Evolutionary conservation across 306 rosid species (phyloP), one percentile per base, ranked within the genome.

Genomic region (Carpinus fangiana): DNA sequence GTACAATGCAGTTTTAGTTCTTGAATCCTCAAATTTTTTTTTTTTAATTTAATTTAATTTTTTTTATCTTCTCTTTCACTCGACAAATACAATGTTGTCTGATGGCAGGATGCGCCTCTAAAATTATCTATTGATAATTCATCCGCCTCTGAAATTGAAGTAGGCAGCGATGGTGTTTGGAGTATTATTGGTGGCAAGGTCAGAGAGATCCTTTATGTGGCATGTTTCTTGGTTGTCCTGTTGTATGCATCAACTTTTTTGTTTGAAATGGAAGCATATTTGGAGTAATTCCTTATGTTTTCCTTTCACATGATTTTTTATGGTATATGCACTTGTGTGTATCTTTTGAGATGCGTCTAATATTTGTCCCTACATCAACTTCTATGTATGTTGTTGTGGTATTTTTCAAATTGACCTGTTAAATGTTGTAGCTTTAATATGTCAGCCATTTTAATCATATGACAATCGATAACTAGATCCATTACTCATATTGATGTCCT

Each of bases 171-270:
- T 74, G 98, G 97, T 60, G 68, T 90, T 83, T 95, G 98, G 98
- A 85, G 92, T 82, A 88, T 95, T 78, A 92, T 95, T 80, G 98
- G 97, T 74, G 97, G 98, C 80, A 92, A 94, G 97, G 98, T 94
- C 69, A 76, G 92, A 70, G 72, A 84, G 54, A 77, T 68, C 12
- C 77, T 88, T 76, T 53, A 26, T 28, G 26, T 34, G 21, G 12
- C 61, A 3, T 72, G 65, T 76, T 71, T 73, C 80, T 18, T 82
- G 66, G 66, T 78, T 64, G 45, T 41, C 77, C 62, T 50, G 71
- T 53, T 60, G 34, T 70, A 46, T 57, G 45, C 12, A 23, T 51
- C 71, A 47, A 57, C 48, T 74, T 73, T 76, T 70, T 18, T 52
- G 67, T 71, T 60, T 55, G 72, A 28, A 43, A 57, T 66, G 75